Base-by-base conservation (phyloP, 2,329 filamentous ascomycete species). In the Chrysoporthe austroafricana region DNA sequence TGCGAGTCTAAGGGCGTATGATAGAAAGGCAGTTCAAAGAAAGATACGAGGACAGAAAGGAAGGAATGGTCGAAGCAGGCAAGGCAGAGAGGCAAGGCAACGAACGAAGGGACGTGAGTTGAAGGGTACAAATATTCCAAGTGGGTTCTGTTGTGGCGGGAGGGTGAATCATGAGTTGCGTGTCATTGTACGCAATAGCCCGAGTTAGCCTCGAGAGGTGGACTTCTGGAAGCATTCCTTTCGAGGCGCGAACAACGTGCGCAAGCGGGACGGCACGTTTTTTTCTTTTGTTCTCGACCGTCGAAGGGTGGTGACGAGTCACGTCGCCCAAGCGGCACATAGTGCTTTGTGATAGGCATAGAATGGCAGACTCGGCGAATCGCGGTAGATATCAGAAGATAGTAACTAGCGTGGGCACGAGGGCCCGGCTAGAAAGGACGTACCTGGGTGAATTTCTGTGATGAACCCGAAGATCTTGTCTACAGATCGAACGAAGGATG, bases 401-500 rank as follows among this genome's bases (percentile, higher is more conserved):
- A 36, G 48, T 21, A 39, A 32, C 26, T 57, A 43, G 18, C 26
- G 54, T 14, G 14, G 56, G 13, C n/a, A 34, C 36, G 36, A 42
- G 9, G 11, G n/a, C 48, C 21, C n/a, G 54, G 34, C 5, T 18
- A 5, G 6, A 52, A 18, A n/a, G n/a, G 32, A 43, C 62, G 48
- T 63, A 63, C 62, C 62, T 63, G 34, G 32, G 21, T 43, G 36
- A 13, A n/a, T 21, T 56, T 21, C 48, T 46, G 52, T 66, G 64
- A 36, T 32, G 36, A 56, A 14, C 34, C 34, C 18, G 42, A 26
- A 18, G 62, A 52, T 39, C 36, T 60, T 50, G 56, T 64, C 46
- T 34, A 68, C 63, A 66, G 64, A 64, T 58, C 56, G 21, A 59
- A 39, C 48, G n/a, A 34, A 59, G 36, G 58, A 50, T 56, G 48